phyloP scores from a whole-genome alignment of 768 basidiomycete genomes.

The Serendipita sp. region DNA sequence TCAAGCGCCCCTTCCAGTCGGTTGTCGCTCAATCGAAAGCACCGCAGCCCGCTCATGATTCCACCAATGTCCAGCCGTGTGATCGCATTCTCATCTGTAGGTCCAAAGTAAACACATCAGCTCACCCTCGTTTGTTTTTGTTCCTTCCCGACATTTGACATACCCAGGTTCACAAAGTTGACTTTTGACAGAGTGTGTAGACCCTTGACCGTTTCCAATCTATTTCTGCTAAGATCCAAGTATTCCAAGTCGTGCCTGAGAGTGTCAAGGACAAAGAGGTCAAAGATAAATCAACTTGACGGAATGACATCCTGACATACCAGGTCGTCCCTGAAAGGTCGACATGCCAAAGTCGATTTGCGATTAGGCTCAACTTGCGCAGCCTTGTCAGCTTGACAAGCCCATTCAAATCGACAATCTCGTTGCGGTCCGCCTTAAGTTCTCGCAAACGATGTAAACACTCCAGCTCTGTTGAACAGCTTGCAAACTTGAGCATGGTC shows the following conservation, averaged over 20 bases:
- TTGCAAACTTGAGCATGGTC: neutral
- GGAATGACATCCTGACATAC: conserved; percentile 27
- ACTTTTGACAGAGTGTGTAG: conserved; percentile 32
- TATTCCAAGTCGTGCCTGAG: conserved; percentile 46
- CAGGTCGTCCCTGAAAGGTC: conserved; percentile 52
- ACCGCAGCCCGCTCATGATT: conserved; percentile 53
- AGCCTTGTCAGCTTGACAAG: conserved; percentile 66
- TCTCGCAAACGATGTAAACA: conserved; percentile 77
- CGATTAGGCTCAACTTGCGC: conserved; percentile 65
- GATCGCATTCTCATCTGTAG: conserved; percentile 57
- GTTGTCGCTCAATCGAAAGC: conserved; percentile 75
- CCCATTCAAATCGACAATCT: conserved; percentile 55
- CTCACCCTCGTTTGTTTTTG: neutral
- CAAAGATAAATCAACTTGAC: neutral
- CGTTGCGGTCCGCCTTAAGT: conserved; percentile 78
- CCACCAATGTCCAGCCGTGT: conserved; percentile 25
- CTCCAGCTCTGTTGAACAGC: conserved; percentile 43
- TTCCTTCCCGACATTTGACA: conserved; percentile 19
- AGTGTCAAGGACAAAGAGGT: conserved; percentile 8
- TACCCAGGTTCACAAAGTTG: conserved; percentile 69
- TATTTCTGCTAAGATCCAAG: conserved; percentile 68
- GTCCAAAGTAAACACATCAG: neutral
- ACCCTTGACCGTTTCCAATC: conserved; percentile 39
- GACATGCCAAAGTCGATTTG: conserved; percentile 47
- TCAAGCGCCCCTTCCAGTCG: conserved; percentile 44